Evolutionary conservation across 73 alveolate species (phyloP).

Genomic region (Symbiodinium natans): DNA sequence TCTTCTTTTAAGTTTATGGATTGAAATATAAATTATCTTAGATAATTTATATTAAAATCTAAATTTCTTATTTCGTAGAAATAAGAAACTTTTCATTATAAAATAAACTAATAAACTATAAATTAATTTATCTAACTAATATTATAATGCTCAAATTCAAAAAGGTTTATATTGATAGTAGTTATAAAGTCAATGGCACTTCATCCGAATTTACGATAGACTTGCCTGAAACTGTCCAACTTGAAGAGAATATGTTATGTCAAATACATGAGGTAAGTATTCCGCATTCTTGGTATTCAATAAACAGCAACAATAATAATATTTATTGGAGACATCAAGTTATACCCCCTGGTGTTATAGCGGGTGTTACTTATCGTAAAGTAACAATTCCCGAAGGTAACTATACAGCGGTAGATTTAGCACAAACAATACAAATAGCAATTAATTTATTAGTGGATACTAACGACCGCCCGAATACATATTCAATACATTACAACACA

Average conservation of each 20-base stretch:
- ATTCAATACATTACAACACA: not conserved
- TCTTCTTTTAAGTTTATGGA: not conserved
- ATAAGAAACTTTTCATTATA: too few relatives aligned
- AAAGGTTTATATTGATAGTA: not conserved
- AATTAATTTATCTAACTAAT: too few relatives aligned
- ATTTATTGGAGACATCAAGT: not conserved
- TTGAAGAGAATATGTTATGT: not conserved
- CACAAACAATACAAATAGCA: too few relatives aligned
- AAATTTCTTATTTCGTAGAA: too few relatives aligned
- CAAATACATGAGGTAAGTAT: not conserved
- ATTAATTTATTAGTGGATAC: not conserved
- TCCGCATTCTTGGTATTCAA: not conserved
- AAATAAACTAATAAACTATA: too few relatives aligned
- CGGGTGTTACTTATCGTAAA: not conserved
- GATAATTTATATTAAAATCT: too few relatives aligned
- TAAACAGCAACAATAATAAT: not conserved
- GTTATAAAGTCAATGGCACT: not conserved
- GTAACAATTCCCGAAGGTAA: not conserved
- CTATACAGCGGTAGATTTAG: not conserved
- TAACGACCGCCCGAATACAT: not conserved
- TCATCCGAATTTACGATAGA: not conserved
- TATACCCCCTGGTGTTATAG: not conserved
- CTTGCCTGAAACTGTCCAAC: not conserved
- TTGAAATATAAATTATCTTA: too few relatives aligned
- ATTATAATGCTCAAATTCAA: not conserved